Evolutionary conservation across 805 yeast species (phyloP), one percentile per base, ranked within the genome.

Genomic region (Wickerhamiella sergipiensis): DNA sequence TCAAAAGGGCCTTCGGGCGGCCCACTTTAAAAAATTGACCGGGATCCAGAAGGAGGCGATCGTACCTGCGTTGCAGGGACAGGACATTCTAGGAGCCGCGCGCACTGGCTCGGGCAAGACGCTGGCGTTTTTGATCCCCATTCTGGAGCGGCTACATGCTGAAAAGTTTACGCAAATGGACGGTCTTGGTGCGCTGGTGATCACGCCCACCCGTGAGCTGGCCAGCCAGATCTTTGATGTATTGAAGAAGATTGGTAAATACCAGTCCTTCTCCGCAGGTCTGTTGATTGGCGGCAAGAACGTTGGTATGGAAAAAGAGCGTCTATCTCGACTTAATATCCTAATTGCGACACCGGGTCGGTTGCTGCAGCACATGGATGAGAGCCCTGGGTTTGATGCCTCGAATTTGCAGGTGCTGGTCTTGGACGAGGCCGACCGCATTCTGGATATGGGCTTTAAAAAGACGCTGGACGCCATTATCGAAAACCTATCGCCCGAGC

Each of bases 251-350:
- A 80, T 88, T 49, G 97, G 96, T 21, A 77, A 80, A 45, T 72
- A 77, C 57, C 81, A 81, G 57, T 69, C 79, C 2, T 81, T 88
- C 53, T 83, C 94, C 6, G 95, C 95, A 0, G 96, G 95, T 53
- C 71, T 88, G 53, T 90, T 89, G 10, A 88, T 89, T 60, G 97
- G 97, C 47, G 97, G 97, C 39, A 87, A 89, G 63, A 95, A 87
- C 62, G 83, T 84, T 29, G 76, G 78, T 53, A 84, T 74, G 58
- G 97, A 88, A 64, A 77, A 78, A 54, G 95, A 85, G 49, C 76
- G 97, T 63, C 77, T 88, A 7, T 76, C 82, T 0, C 76, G 76
- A 57, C 81, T 88, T 67, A 89, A 88, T 65, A 84, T 88, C 44
- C 70, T 88, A 50, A 83, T 88, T 31, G 92, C 95, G 13, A 88